Evolutionary conservation across 257 asterid genomes (phyloP), one percentile per base, ranked within the genome.

Genomic region (Hygrophila difformis): DNA sequence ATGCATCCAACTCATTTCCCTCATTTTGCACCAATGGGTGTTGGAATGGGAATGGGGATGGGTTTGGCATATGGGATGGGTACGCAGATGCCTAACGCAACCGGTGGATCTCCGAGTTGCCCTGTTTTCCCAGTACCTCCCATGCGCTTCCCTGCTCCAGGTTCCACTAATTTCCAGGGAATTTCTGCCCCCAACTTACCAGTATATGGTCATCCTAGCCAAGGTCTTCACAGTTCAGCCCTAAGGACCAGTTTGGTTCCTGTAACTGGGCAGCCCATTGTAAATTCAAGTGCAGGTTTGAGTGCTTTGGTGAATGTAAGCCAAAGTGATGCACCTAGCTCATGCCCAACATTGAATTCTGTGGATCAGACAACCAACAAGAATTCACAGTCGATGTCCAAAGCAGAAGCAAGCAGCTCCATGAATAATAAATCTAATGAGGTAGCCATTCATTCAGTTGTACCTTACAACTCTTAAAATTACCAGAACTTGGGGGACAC

Each of bases 11-110:
- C 84, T 60, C 95, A 76, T 16, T 34, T 77, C 55, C 81, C 74
- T 1, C 96, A 75, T 62, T 86, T 68, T 66, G 57, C 86, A 18
- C 69, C 78, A 19, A 59, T 85, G 85, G 82, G 91, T 6, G 15
- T 64, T 15, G 92, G 94, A 39, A 51, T 81, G 73, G 87, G 87
- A 11, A 55, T 67, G 68, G 83, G 68, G 1, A 63, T 60, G 66
- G 79, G 93, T 19, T 73, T 34, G 82, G 91, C 42, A 87, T 87
- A 87, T 34, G 66, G 21, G 93, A 84, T 83, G 92, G 72, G 66
- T 36, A 68, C n/a, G n/a, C n/a, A n/a, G n/a, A n/a, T n/a, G n/a
- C n/a, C n/a, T n/a, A n/a, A n/a, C n/a, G n/a, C n/a, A n/a, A n/a
- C n/a, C n/a, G n/a, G 74, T 42, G 74, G 76, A 68, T 41, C 85